Percentiles rank a stretch among this genome's conserved stretches.
Conservation (phyloP, 2,329 filamentous ascomycete species). For the Trichoderma sp. region DNA sequence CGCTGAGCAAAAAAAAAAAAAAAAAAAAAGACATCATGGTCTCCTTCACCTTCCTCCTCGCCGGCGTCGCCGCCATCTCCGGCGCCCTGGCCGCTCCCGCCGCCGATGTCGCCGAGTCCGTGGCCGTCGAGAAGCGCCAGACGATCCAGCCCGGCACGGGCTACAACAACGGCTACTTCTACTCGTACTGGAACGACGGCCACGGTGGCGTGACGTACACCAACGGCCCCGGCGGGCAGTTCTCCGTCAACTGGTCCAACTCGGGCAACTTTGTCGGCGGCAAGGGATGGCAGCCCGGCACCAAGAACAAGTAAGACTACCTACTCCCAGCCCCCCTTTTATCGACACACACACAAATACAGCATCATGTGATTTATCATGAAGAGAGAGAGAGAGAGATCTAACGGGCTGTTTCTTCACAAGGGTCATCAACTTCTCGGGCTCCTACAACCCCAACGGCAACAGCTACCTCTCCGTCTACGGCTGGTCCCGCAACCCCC, state of each 20-base stretch:
- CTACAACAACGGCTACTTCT: constrained; percentile 19
- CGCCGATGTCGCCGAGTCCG: neutral
- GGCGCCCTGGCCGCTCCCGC: constrained; percentile 21
- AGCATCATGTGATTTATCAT: no score
- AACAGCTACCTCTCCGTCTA: constrained; percentile 26
- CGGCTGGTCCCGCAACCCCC: constrained; percentile 22
- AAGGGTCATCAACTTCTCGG: constrained; percentile 20
- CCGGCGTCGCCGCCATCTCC: constrained; percentile 5
- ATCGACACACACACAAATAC: no score
- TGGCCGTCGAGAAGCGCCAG: constrained; percentile 19
- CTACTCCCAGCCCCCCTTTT: neutral
- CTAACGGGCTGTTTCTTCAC: neutral
- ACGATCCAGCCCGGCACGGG: constrained; percentile 12
- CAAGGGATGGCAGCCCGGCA: constrained; percentile 24
- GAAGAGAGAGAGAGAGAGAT: no score
- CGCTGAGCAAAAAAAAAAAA: neutral
- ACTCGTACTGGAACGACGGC: constrained; percentile 23
- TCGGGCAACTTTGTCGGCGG: constrained; percentile 24
- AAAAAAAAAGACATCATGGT: constrained; percentile 7
- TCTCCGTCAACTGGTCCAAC: constrained; percentile 24
- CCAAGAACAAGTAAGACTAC: constrained; percentile 9
- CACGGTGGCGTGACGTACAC: constrained; percentile 16
- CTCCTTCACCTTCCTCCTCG: constrained; percentile 18
- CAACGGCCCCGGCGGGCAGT: constrained; percentile 14
- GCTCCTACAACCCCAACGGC: constrained; percentile 22